Conservation (phyloP, 2,329 filamentous ascomycete species). For the Fulvia fulva region DNA sequence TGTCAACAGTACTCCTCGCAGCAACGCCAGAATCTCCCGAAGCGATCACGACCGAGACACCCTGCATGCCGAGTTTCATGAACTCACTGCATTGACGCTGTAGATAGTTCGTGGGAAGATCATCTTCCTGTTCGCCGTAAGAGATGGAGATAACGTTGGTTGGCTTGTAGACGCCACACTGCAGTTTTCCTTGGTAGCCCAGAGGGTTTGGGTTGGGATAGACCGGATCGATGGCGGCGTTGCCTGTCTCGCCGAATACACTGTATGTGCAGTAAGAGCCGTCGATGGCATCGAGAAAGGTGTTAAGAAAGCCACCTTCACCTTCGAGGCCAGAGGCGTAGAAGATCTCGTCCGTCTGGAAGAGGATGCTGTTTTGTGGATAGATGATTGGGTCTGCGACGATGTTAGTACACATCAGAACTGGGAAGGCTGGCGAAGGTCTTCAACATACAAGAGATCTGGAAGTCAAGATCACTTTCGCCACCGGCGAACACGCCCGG, state of each 20-base stretch:
- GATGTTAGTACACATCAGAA: too few relatives aligned
- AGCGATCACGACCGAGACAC: conserved; percentile 48
- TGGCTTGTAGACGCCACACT: conserved; percentile 44
- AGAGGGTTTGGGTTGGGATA: conserved; percentile 43
- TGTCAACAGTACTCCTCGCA: conserved; percentile 29
- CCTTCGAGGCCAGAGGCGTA: conserved; percentile 32
- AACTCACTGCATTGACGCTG: conserved; percentile 54
- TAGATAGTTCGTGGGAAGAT: conserved; percentile 48
- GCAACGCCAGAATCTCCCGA: conserved; percentile 46
- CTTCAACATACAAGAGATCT: too few relatives aligned
- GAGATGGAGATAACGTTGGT: conserved; percentile 55
- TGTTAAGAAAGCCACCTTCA: conserved; percentile 32
- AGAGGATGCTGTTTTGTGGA: conserved; percentile 48
- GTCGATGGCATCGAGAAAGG: conserved; percentile 46
- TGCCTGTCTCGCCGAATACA: conserved; percentile 31
- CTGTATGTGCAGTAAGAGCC: conserved; percentile 36
- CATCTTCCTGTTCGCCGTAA: conserved; percentile 43
- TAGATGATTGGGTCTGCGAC: conserved; percentile 45
- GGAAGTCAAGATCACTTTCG: conserved; percentile 22
- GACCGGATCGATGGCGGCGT: conserved; percentile 38
- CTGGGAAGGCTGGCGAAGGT: too few relatives aligned
- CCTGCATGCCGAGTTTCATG: conserved; percentile 52
- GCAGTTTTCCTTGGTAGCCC: conserved; percentile 39
- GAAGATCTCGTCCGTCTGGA: conserved; percentile 41
- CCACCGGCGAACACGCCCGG: conserved; percentile 39